phyloP scores from a whole-genome alignment of 345 rosid genomes.

The Sisymbrium irio region DNA sequence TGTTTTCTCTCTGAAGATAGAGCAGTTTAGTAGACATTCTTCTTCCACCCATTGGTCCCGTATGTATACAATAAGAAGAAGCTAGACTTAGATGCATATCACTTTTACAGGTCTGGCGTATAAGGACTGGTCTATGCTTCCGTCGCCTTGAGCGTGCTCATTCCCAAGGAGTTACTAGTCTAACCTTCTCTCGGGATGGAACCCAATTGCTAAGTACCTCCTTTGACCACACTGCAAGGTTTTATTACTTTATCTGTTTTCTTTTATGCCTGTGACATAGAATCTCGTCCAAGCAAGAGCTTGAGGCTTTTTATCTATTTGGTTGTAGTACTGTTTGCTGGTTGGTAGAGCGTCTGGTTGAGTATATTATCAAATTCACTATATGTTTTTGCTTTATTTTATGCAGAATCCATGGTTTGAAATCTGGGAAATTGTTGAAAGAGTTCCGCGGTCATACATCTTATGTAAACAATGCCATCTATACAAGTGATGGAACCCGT shows the following conservation, averaged over 20 bases:
- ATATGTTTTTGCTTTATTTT: not conserved
- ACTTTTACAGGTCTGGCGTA: constrained; percentile 84
- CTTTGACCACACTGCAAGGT: constrained; percentile 94
- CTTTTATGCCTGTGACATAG: not conserved
- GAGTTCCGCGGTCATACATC: constrained; percentile 84
- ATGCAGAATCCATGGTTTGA: constrained; percentile 89
- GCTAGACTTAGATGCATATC: constrained; percentile 10
- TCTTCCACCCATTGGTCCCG: constrained; percentile 6
- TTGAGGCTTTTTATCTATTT: not conserved
- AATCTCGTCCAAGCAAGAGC: not conserved
- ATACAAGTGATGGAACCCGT: constrained; percentile 85
- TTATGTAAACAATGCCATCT: constrained; percentile 88
- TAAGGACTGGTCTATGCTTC: constrained; percentile 90
- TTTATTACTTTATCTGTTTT: constrained; percentile 2
- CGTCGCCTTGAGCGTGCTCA: constrained; percentile 94
- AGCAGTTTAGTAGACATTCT: not conserved
- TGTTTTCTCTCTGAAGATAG: not conserved
- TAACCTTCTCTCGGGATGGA: constrained; percentile 93
- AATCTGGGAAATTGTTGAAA: constrained; percentile 93
- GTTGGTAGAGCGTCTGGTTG: not conserved
- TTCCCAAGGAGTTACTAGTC: constrained; percentile 92
- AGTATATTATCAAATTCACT: not conserved
- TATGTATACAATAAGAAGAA: not conserved
- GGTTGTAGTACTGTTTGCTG: not conserved
- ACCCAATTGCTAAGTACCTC: constrained; percentile 93